These are phyloP conservation scores for Fusarium multiceps DNA, from an alignment of 2,329 filamentous ascomycete genomes.

Conservation along the genomic window DNA sequence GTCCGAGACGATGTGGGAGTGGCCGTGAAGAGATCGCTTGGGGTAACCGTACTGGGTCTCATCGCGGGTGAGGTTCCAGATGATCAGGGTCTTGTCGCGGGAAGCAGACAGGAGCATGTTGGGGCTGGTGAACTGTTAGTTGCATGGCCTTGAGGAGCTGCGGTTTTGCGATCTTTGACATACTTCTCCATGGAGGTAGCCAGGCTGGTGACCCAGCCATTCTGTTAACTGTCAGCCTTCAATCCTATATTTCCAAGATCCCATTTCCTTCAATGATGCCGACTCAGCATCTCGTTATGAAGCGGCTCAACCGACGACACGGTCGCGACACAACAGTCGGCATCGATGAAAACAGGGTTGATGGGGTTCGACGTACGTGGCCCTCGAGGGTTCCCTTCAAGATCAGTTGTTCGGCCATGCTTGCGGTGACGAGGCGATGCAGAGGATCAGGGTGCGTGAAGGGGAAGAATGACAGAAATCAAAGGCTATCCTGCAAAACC, in stretches of 20 bases:
- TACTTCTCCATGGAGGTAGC: conserved; percentile 99
- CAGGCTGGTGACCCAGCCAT: conserved; percentile 98
- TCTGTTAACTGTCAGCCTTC: conserved; percentile 59
- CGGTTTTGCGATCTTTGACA: conserved; percentile 49
- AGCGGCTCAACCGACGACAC: conserved; percentile 32
- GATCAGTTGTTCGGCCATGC: conserved; percentile 93
- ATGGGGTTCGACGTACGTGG: conserved; percentile 73
- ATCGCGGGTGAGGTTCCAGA: conserved; percentile 99
- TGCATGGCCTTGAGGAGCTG: conserved; percentile 10
- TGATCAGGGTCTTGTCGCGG: conserved; percentile 99
- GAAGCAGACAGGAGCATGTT: conserved; percentile 99
- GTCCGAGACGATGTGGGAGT: conserved; percentile 99
- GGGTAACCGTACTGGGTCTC: conserved; percentile 98
- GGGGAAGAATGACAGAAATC: conserved; percentile 50
- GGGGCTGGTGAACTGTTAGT: conserved; percentile 67
- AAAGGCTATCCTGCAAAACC: conserved; percentile 48
- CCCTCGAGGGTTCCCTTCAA: conserved; percentile 97
- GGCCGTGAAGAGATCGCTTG: conserved; percentile 97
- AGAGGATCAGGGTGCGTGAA: conserved; percentile 51
- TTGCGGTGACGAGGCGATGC: conserved; percentile 59
- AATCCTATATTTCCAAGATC: conserved; percentile 20
- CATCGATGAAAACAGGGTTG: conserved; percentile 27
- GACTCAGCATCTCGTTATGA: conserved; percentile 24
- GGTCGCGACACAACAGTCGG: conserved; percentile 33
- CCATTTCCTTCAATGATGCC: conserved; percentile 17